These are phyloP conservation scores for Cryphonectria parasitica DNA, from an alignment of 2,329 filamentous ascomycete species.

Conservation along the genomic window DNA sequence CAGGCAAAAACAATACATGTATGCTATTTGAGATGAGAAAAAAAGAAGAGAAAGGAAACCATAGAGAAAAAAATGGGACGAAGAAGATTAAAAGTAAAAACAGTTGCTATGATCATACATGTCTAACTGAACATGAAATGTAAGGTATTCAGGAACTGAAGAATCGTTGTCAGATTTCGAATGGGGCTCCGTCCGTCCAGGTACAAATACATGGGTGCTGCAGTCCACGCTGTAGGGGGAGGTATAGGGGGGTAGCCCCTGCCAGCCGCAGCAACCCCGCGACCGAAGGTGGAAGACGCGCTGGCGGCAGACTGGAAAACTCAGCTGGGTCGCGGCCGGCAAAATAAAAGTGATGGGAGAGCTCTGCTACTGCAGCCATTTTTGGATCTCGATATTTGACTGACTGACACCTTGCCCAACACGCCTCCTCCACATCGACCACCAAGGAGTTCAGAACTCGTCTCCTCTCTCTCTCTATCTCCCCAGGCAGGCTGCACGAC, in stretches of 20 bases:
- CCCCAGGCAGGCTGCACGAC: background rate
- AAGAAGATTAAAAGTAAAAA: too few relatives aligned
- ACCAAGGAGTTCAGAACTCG: background rate
- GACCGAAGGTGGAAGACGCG: constrained; percentile 21
- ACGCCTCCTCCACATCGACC: constrained; percentile 4
- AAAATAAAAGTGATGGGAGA: constrained; percentile 16
- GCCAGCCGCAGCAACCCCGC: constrained; percentile 21
- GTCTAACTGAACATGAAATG: too few relatives aligned
- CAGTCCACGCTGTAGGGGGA: background rate
- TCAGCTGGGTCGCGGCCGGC: constrained; percentile 25
- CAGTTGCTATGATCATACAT: too few relatives aligned
- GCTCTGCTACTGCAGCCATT: constrained; percentile 5
- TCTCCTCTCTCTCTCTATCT: background rate
- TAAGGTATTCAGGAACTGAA: too few relatives aligned
- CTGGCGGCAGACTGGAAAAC: constrained; percentile 27
- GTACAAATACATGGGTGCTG: background rate
- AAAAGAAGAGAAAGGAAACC: too few relatives aligned
- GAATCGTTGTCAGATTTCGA: background rate
- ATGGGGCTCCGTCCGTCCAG: background rate
- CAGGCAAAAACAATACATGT: background rate
- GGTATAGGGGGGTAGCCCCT: constrained; percentile 1
- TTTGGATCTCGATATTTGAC: constrained; percentile 12
- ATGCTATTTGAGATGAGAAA: background rate
- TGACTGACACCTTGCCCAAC: constrained; percentile 12
- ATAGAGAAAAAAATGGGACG: too few relatives aligned